Evolutionary conservation across 805 yeast genomes (phyloP).

Genomic region (Pichia californica): DNA sequence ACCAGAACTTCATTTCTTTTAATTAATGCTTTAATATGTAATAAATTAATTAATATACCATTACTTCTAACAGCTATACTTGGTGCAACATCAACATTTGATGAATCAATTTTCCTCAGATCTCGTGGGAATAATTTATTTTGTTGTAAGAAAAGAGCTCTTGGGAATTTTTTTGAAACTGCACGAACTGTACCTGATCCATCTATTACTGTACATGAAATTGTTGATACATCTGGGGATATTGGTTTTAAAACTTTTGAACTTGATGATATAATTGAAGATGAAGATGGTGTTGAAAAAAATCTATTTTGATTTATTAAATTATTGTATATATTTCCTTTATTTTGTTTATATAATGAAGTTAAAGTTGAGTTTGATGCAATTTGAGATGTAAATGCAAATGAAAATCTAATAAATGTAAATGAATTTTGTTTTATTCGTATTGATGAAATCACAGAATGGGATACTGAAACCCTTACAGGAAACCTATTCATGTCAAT

Average conservation of each 20-base stretch:
- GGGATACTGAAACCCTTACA: too few relatives aligned
- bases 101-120: slow-evolving; percentile 72
- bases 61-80: slow-evolving; percentile 72
- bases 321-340: too few relatives aligned
- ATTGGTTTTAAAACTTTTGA: slow-evolving; percentile 33
- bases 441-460: too few relatives aligned
- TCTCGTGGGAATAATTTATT: slow-evolving; percentile 82
- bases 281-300: background rate
- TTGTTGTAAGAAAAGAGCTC: slow-evolving; percentile 60
- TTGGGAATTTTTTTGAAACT: slow-evolving; percentile 66
- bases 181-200: slow-evolving; percentile 58
- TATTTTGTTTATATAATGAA: too few relatives aligned
- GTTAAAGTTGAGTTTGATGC: too few relatives aligned
- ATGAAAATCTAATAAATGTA: too few relatives aligned
- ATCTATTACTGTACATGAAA: slow-evolving; percentile 81
- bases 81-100: slow-evolving; percentile 78
- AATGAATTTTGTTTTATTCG: too few relatives aligned
- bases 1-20: slow-evolving; percentile 72
- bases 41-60: slow-evolving; percentile 72
- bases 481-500: too few relatives aligned
- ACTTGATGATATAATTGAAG: slow-evolving; percentile 1
- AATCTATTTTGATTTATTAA: background rate
- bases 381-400: too few relatives aligned
- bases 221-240: slow-evolving; percentile 43
- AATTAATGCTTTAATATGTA: slow-evolving; percentile 87